Evolutionary conservation across 2,329 filamentous ascomycete species (phyloP).

Genomic region (Aspergillus uvarum): DNA sequence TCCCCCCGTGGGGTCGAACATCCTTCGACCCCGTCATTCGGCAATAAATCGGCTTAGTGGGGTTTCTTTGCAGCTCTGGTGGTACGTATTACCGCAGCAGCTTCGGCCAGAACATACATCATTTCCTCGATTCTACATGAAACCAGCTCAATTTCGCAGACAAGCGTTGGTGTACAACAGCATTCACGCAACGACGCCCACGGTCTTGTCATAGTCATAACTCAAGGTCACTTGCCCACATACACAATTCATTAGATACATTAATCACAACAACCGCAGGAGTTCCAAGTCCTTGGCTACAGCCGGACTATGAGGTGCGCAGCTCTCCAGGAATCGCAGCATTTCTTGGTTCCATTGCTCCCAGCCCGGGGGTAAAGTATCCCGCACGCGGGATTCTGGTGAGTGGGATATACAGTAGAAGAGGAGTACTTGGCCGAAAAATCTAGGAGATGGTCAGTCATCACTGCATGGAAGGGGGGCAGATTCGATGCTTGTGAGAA

Average conservation of each 20-base stretch:
- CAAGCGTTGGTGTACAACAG: too few species aligned
- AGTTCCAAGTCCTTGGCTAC: conserved; percentile 43
- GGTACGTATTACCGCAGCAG: background rate
- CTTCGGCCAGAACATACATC: background rate
- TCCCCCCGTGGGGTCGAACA: background rate
- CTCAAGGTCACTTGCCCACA: background rate
- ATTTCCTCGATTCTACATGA: too few species aligned
- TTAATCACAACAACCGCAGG: conserved; percentile 30
- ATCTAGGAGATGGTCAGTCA: conserved; percentile 22
- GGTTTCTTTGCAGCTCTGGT: background rate
- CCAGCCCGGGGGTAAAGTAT: conserved; percentile 40
- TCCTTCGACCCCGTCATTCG: background rate
- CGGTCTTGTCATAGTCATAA: too few species aligned
- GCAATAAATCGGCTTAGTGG: background rate
- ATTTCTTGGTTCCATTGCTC: conserved; percentile 45
- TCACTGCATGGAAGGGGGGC: too few species aligned
- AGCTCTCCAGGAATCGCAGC: conserved; percentile 41
- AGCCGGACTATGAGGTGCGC: conserved; percentile 39
- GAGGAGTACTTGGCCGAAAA: conserved; percentile 45
- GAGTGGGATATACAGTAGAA: conserved; percentile 45
- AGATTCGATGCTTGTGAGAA: background rate
- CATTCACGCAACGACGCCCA: too few species aligned
- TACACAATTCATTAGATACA: background rate
- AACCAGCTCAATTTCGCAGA: too few species aligned
- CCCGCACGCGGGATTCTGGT: conserved; percentile 34